These are phyloP conservation scores for Ceratobasidium sp. DNA, from an alignment of 1,284 basidiomycete genomes.

Conservation along the genomic window DNA sequence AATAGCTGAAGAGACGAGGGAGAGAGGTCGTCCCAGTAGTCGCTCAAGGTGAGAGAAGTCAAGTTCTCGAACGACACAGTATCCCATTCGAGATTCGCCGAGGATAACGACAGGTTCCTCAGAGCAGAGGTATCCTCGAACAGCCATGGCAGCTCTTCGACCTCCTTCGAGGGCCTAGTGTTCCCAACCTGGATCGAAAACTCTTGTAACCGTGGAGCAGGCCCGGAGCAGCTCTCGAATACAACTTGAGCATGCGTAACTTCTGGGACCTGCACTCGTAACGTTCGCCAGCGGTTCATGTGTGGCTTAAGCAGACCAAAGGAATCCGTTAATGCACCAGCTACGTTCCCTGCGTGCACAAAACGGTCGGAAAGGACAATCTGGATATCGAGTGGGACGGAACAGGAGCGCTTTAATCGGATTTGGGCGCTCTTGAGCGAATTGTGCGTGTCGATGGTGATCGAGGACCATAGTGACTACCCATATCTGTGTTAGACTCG, in stretches of 20 bases:
- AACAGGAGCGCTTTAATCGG: constrained; percentile 27
- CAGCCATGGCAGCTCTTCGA: constrained; percentile 30
- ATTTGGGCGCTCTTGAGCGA: constrained; percentile 18
- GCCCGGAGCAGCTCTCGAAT: constrained; percentile 6
- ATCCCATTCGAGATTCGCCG: constrained; percentile 23
- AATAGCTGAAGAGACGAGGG: constrained; percentile 29
- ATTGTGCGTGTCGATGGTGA: constrained; percentile 37
- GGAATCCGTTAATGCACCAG: constrained; percentile 7
- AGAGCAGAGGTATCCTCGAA: constrained; percentile 17
- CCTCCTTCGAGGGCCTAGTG: neutral
- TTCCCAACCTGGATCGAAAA: constrained; percentile 25
- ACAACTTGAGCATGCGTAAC: constrained; percentile 21
- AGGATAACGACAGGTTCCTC: constrained; percentile 19
- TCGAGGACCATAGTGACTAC: constrained; percentile 29
- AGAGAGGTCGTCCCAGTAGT: constrained; percentile 27
- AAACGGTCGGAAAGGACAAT: constrained; percentile 23
- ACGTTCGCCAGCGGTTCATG: constrained; percentile 21
- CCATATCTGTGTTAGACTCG: neutral
- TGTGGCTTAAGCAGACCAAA: constrained; percentile 31
- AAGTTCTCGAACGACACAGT: constrained; percentile 18
- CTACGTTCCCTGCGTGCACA: neutral
- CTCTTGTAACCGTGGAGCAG: constrained; percentile 18
- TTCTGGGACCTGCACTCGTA: constrained; percentile 34
- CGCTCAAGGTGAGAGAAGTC: constrained; percentile 29
- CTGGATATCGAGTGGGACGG: constrained; percentile 33